Evolutionary conservation across 2,329 filamentous ascomycete species (phyloP), one percentile per base, ranked within the genome.

Genomic region (Neoarthrinium moseri): DNA sequence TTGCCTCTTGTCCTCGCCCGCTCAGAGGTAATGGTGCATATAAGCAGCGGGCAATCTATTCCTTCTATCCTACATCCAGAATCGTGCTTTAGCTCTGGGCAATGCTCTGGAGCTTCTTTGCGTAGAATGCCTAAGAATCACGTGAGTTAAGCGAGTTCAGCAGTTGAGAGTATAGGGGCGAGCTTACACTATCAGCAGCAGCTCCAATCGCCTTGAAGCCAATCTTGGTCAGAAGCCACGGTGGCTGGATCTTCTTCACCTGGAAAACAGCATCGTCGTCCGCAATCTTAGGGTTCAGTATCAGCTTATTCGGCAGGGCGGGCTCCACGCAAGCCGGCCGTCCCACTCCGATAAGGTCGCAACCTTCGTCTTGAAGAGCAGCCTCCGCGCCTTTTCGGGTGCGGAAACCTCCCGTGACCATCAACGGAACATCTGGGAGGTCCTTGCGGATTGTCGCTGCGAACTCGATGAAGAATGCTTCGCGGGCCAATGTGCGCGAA

Each of bases 401-500:
- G 1, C 80, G 72, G 62, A 86, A 86, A 0, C 83, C 83, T 5
- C 83, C 83, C 0, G 80, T 84, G 3, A 86, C 72, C 44, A 50
- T 44, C 24, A 50, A 40, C 0, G 73, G 60, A 0, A 77, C 59
- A 2, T 63, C 50, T 0, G 72, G 71, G 46, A 80, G 70, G 20
- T 66, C 63, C 6, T 57, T 54, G 29, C 78, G 72, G 33, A 79
- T 72, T 7, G 69, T 65, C 7, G 66, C 62, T 0, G 79, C 78
- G 50, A 86, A 87, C 43, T 84, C 77, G 2, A 86, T 68, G 64
- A 87, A 87, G 68, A 84, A 87, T 0, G 81, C 80, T 53, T 87
- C 83, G 6, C 84, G 73, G 0, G 73, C 71, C 4, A 66, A 61
- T 1, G 80, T 82, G 5, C 71, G 68, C n/a, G 63, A 61, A 8